Evolutionary conservation across 768 basidiomycete genomes (phyloP), one percentile per base, ranked within the genome.

Genomic region (Kwoniella shandongensis): DNA sequence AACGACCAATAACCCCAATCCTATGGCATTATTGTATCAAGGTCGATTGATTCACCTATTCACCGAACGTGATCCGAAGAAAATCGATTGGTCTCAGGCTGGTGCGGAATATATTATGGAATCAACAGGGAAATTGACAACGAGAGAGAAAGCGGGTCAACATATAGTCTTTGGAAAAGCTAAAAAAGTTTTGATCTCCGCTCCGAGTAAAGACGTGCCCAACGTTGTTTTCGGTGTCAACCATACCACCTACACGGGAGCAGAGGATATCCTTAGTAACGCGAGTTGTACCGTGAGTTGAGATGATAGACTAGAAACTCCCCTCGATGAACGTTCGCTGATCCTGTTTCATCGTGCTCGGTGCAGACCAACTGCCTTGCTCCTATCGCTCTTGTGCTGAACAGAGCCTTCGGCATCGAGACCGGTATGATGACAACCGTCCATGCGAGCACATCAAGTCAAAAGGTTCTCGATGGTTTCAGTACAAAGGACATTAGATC

Each of bases 391-490:
- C 65, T 70, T 32, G 70, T 78, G 0, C 57, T 78, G 2, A 57
- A 77, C 29, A 40, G 72, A 10, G 53, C 69, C 0, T 78, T 74
- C 32, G 77, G 77, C 4, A 73, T 78, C 51, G 65, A 74, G 47
- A 64, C 62, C 1, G 77, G 76, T 0, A 76, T 78, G 74, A 72
- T 78, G 71, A 76, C 77, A 3, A 78, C 77, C 11, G 63, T 78
- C 1, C 77, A 78, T 59, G 77, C 77, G 12, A 67, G 66, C 39
- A 78, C 77, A 6, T 62, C 74, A 0, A 67, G 65, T 35, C 77
- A 78, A 44, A 73, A 70, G 29, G 70, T 78, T 11, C 69, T 78
- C 1, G 77, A 78, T 38, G 77, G 77, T 3, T 78, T 68, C 63
- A 66, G 57, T 35, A 74, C 62, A 1, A 75, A 75, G 61, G 67